These are phyloP conservation scores for Kwoniella mangroviensis DNA, from an alignment of 768 basidiomycete species.

Conservation along the genomic window DNA sequence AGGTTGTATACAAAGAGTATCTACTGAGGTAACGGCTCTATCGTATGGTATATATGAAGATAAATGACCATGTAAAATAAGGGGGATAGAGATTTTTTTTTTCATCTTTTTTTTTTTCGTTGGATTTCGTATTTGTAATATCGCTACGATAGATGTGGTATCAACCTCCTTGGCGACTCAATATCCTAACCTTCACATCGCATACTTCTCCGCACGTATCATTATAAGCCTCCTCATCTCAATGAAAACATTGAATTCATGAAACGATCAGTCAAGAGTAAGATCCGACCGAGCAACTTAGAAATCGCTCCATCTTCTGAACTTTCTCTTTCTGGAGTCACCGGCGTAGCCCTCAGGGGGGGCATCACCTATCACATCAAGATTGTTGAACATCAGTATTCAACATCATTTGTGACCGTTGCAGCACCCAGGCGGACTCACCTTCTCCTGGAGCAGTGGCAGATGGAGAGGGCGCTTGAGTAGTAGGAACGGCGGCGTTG, in stretches of 20 bases:
- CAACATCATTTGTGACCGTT: too few relatives aligned
- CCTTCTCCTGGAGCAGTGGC: constrained; percentile 7
- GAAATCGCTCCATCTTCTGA: constrained; percentile 10
- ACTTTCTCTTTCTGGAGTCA: constrained; percentile 1
- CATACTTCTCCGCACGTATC: too few relatives aligned
- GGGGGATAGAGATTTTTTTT: neutral
- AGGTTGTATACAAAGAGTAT: neutral
- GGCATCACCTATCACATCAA: neutral
- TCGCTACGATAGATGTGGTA: neutral
- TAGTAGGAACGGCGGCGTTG: neutral
- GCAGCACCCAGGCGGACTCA: too few relatives aligned
- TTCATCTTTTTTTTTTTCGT: neutral
- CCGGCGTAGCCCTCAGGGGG: neutral
- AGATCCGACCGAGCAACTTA: neutral
- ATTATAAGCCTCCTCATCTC: too few relatives aligned
- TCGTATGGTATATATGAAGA: neutral
- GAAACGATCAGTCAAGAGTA: too few relatives aligned
- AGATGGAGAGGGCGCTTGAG: constrained; percentile 1
- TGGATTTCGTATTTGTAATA: neutral
- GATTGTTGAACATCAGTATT: neutral
- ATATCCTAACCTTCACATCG: too few relatives aligned
- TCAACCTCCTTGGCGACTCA: neutral
- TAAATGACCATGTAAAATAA: neutral
- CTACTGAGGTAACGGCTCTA: neutral
- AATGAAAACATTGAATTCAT: too few relatives aligned